A percentile compares a stretch with the other conserved stretches of the same genome.
Conservation (phyloP, 306 rosid genomes). For the Citrullus mucosospermus region DNA sequence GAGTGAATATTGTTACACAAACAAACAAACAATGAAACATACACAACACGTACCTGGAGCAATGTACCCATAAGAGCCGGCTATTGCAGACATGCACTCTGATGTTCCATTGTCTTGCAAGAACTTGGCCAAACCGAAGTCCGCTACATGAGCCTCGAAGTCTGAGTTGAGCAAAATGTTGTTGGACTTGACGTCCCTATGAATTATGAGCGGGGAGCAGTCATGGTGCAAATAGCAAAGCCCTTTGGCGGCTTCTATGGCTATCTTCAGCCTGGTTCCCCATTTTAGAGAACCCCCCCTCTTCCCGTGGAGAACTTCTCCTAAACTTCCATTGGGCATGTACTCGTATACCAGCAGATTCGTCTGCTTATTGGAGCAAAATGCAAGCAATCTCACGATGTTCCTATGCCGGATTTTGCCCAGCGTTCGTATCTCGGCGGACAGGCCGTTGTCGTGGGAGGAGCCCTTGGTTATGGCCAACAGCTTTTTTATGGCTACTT, state of each 20-base stretch:
- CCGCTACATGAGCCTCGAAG: conserved; percentile 92
- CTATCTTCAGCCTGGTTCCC: no score
- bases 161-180: conserved; percentile 38
- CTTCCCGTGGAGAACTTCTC: no score
- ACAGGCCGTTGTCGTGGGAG: conserved; percentile 71
- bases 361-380: conserved; percentile 63
- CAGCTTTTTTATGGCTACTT: conserved; percentile 76
- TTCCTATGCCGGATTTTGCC: conserved; percentile 83
- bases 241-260: no score
- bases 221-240: no score
- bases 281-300: no score
- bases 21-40: no score
- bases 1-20: no score
- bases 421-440: conserved; percentile 69
- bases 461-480: conserved; percentile 63
- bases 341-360: conserved; percentile 24
- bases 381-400: conserved; percentile 70
- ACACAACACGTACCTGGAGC: no score
- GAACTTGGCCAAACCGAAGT: conserved; percentile 90
- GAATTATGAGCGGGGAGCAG: conserved; percentile 2
- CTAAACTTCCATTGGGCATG: conserved; percentile 9
- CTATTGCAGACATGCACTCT: no score
- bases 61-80: no score
- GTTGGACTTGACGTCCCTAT: conserved; percentile 63
- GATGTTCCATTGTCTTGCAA: conserved; percentile 29